These are phyloP conservation scores for Pavlovales sp. DNA, from an alignment of 208 protist species.

Conservation along the genomic window DNA sequence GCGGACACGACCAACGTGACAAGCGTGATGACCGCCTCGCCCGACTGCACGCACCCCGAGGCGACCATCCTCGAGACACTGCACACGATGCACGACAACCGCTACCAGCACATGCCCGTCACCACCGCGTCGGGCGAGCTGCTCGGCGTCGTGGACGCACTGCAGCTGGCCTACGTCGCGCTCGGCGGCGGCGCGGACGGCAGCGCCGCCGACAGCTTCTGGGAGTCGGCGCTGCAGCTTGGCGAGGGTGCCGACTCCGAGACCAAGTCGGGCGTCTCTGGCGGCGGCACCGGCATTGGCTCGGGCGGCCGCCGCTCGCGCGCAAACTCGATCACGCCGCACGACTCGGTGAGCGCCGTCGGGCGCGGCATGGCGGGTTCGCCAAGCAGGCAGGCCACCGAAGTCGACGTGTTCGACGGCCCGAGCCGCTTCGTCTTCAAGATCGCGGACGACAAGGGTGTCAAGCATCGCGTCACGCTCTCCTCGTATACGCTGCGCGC, in stretches of 20 bases:
- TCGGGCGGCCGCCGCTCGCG: no score
- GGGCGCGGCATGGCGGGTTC: no score
- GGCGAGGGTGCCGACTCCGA: no score
- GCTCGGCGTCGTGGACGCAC: constrained; percentile 12
- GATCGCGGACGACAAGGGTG: neutral
- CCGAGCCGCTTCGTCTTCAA: neutral
- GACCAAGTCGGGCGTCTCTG: no score
- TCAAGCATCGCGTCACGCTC: neutral
- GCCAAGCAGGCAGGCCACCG: no score
- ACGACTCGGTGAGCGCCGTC: neutral
- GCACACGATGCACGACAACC: neutral
- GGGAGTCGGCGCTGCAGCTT: neutral
- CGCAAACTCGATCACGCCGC: neutral
- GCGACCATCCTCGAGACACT: constrained; percentile 16
- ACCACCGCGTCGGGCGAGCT: neutral
- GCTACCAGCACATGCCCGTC: constrained; percentile 12
- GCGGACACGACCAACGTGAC: neutral
- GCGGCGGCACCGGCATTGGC: no score
- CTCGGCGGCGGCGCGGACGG: neutral
- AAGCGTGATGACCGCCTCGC: neutral
- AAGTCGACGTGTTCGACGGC: no score
- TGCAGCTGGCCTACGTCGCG: neutral
- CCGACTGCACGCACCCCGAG: neutral
- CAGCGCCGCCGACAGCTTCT: neutral
- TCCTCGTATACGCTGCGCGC: neutral